phyloP scores from a whole-genome alignment of 768 basidiomycete genomes.

The Tubosaeta brunneosetosa region DNA sequence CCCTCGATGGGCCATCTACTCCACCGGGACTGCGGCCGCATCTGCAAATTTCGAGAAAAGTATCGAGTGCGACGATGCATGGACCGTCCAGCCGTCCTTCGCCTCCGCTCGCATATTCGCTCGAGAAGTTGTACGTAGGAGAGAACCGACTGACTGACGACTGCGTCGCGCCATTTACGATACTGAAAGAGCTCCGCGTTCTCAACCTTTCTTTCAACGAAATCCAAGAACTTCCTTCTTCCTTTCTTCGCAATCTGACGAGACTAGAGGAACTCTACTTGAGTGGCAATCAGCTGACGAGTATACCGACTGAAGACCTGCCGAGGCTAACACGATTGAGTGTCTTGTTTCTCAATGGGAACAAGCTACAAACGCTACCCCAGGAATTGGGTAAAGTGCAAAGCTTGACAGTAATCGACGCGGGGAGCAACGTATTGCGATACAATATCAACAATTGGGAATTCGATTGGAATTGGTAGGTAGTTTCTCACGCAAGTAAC shows the following conservation, averaged over 20 bases:
- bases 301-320: slow-evolving; percentile 85
- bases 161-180: slow-evolving; percentile 64
- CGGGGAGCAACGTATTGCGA: slow-evolving; percentile 88
- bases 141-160: slow-evolving; percentile 88
- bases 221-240: slow-evolving; percentile 78
- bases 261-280: slow-evolving; percentile 84
- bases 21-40: slow-evolving; percentile 13
- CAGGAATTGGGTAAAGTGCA: slow-evolving; percentile 83
- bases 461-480: slow-evolving; percentile 99
- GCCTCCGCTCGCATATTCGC: slow-evolving; percentile 62
- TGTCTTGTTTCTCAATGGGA: slow-evolving; percentile 88
- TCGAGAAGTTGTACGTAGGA: slow-evolving; percentile 79
- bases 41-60: slow-evolving; percentile 24
- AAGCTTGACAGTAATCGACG: slow-evolving; percentile 78
- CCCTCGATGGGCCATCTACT: slow-evolving; percentile 18
- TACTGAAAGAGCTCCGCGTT: slow-evolving; percentile 71
- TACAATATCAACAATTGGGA: slow-evolving; percentile 99
- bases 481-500: background rate
- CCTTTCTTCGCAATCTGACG: slow-evolving; percentile 67
- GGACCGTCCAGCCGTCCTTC: slow-evolving; percentile 28
- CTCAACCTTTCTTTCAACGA: slow-evolving; percentile 95
- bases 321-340: slow-evolving; percentile 62
- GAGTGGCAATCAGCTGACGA: slow-evolving; percentile 91
- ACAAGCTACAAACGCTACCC: slow-evolving; percentile 87
- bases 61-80: slow-evolving; percentile 34